Evolutionary conservation across 805 yeast species (phyloP).

Genomic region (Clavispora vitiphila): DNA sequence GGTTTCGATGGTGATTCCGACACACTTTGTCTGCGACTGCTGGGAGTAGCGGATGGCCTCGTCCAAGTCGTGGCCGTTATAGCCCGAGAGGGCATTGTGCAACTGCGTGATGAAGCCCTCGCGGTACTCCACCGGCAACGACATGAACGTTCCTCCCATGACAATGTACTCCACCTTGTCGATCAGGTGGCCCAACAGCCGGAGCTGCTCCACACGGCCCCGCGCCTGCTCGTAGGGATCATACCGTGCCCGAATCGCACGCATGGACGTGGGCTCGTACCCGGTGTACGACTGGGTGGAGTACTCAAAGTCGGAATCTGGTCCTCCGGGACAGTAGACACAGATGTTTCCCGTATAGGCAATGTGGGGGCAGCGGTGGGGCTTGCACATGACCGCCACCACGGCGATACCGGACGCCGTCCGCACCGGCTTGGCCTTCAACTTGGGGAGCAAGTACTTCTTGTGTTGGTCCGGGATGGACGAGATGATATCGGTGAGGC

Average conservation of each 20-base stretch:
- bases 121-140: slow-evolving; percentile 82
- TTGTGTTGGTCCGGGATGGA: slow-evolving; percentile 96
- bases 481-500: slow-evolving; percentile 89
- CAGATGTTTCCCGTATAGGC: slow-evolving; percentile 98
- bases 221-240: slow-evolving; percentile 98
- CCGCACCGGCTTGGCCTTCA: slow-evolving; percentile 97
- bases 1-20: slow-evolving; percentile 96
- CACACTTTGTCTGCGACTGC: slow-evolving; percentile 93
- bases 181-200: slow-evolving; percentile 92
- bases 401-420: slow-evolving; percentile 99
- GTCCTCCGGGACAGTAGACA: slow-evolving; percentile 99
- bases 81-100: slow-evolving; percentile 94
- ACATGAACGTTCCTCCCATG: slow-evolving; percentile 99
- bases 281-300: slow-evolving; percentile 98
- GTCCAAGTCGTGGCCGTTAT: slow-evolving; percentile 77
- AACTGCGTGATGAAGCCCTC: slow-evolving; percentile 84
- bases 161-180: slow-evolving; percentile 97
- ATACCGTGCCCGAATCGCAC: slow-evolving; percentile 97
- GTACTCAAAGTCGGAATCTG: slow-evolving; percentile 96
- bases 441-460: slow-evolving; percentile 83
- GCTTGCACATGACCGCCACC: slow-evolving; percentile 98
- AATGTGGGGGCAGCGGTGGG: slow-evolving; percentile 98
- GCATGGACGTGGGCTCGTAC: slow-evolving; percentile 97
- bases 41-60: slow-evolving; percentile 90
- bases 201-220: slow-evolving; percentile 92